phyloP scores from a whole-genome alignment of 257 asterid species.

The Striga asiatica region DNA sequence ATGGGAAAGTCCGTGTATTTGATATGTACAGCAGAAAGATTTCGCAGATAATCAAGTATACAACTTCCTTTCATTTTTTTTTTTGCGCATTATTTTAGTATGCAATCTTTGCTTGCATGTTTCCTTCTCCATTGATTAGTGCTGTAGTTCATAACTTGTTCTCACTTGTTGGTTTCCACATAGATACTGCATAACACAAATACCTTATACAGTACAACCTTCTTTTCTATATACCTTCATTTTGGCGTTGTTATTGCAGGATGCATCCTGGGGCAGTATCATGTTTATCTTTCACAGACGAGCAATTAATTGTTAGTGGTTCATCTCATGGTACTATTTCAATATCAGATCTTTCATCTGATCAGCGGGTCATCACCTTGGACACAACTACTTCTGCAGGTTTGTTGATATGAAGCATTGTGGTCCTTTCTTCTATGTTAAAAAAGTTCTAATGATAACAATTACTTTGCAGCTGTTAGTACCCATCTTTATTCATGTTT shows the following conservation, averaged over 20 bases:
- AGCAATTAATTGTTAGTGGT: constrained; percentile 75
- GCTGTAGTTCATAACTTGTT: too few relatives aligned
- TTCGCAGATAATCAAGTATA: constrained; percentile 75
- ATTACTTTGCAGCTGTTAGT: background rate
- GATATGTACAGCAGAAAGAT: constrained; percentile 92
- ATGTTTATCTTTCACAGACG: constrained; percentile 64
- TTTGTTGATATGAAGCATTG: constrained; percentile 6
- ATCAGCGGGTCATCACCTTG: constrained; percentile 60
- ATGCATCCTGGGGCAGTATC: constrained; percentile 80
- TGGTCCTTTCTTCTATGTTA: background rate
- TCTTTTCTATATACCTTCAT: background rate
- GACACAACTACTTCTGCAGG: constrained; percentile 56
- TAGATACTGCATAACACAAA: too few relatives aligned
- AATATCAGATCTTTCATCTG: constrained; percentile 81
- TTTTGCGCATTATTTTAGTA: background rate
- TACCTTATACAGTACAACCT: background rate
- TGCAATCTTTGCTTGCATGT: background rate
- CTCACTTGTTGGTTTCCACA: too few relatives aligned
- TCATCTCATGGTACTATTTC: constrained; percentile 79
- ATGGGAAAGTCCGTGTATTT: constrained; percentile 81
- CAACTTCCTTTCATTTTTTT: constrained; percentile 3
- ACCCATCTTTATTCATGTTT: constrained; percentile 13
- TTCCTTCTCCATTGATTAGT: constrained; percentile 11
- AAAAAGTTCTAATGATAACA: background rate
- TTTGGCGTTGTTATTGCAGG: constrained; percentile 31